Evolutionary conservation across 2,329 filamentous ascomycete species (phyloP).

Genomic region (Ophiocordyceps polyrhachis-furcata): DNA sequence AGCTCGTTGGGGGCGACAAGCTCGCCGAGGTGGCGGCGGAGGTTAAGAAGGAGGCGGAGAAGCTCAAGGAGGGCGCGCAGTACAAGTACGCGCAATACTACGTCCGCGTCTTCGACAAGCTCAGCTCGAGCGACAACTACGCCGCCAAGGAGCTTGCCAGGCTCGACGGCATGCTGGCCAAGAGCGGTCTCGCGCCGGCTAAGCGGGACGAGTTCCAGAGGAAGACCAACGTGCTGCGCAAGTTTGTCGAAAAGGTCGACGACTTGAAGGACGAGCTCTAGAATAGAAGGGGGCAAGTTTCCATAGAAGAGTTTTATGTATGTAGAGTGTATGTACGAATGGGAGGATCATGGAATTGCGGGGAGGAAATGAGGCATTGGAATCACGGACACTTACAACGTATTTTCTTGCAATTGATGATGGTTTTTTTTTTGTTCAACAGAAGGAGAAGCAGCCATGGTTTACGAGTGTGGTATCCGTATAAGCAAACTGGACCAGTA

Average conservation of each 20-base stretch:
- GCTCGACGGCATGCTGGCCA: slow-evolving; percentile 61
- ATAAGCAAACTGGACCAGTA: too few species aligned
- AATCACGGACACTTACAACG: not conserved
- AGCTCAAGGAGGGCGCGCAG: slow-evolving; percentile 40
- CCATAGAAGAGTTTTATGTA: not conserved
- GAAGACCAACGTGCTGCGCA: slow-evolving; percentile 74
- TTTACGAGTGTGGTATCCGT: too few species aligned
- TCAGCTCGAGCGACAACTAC: slow-evolving; percentile 57
- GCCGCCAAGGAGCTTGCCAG: slow-evolving; percentile 72
- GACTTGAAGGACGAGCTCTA: slow-evolving; percentile 21
- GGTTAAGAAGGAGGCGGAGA: slow-evolving; percentile 50
- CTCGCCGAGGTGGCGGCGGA: slow-evolving; percentile 49
- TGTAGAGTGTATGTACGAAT: not conserved
- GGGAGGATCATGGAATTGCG: not conserved
- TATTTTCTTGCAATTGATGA: not conserved
- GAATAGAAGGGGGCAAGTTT: slow-evolving; percentile 11
- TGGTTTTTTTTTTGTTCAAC: too few species aligned
- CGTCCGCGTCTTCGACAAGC: slow-evolving; percentile 74
- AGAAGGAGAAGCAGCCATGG: not conserved
- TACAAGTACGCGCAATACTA: slow-evolving; percentile 88
- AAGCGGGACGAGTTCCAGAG: slow-evolving; percentile 79
- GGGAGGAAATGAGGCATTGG: not conserved
- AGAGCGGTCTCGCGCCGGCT: slow-evolving; percentile 66
- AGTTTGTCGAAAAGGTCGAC: slow-evolving; percentile 41
- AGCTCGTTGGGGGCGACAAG: slow-evolving; percentile 46